Evolutionary conservation across 2,329 filamentous ascomycete species (phyloP).

Genomic region (Aspergillus ochraceoroseus): DNA sequence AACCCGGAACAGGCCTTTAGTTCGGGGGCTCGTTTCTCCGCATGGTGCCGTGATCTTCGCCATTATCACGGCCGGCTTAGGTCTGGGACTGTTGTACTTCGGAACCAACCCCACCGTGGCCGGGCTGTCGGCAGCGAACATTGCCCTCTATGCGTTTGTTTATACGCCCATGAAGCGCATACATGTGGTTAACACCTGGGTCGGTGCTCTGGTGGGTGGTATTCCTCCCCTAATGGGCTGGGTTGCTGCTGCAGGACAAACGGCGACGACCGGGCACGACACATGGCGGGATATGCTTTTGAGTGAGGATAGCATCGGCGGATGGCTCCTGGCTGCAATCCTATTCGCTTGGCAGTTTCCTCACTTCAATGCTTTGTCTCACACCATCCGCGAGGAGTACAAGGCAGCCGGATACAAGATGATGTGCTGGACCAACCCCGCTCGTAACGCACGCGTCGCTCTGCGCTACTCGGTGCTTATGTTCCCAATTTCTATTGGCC

Average conservation of each 20-base stretch:
- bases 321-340: slow-evolving; percentile 80
- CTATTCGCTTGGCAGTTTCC: slow-evolving; percentile 97
- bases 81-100: slow-evolving; percentile 70
- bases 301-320: slow-evolving; percentile 64
- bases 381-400: slow-evolving; percentile 87
- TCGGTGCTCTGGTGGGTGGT: slow-evolving; percentile 84
- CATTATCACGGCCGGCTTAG: slow-evolving; percentile 62
- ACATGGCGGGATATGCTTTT: slow-evolving; percentile 75
- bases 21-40: slow-evolving; percentile 69
- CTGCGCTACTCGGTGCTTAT: slow-evolving; percentile 80
- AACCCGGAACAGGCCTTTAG: slow-evolving; percentile 85
- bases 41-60: slow-evolving; percentile 74
- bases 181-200: slow-evolving; percentile 86
- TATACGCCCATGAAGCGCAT: slow-evolving; percentile 92
- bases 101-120: slow-evolving; percentile 94
- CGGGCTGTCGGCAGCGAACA: slow-evolving; percentile 77
- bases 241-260: slow-evolving; percentile 88
- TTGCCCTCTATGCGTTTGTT: slow-evolving; percentile 79
- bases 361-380: slow-evolving; percentile 92
- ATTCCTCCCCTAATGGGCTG: slow-evolving; percentile 98
- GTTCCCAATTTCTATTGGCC: slow-evolving; percentile 75
- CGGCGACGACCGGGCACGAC: slow-evolving; percentile 64
- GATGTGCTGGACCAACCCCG: slow-evolving; percentile 83
- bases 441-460: slow-evolving; percentile 78
- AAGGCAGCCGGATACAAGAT: slow-evolving; percentile 61